A percentile compares a stretch with the other conserved stretches of the same genome.
These are phyloP conservation scores for Rutstroemia sp. DNA, from an alignment of 2,329 filamentous ascomycete genomes.

Conservation along the genomic window DNA sequence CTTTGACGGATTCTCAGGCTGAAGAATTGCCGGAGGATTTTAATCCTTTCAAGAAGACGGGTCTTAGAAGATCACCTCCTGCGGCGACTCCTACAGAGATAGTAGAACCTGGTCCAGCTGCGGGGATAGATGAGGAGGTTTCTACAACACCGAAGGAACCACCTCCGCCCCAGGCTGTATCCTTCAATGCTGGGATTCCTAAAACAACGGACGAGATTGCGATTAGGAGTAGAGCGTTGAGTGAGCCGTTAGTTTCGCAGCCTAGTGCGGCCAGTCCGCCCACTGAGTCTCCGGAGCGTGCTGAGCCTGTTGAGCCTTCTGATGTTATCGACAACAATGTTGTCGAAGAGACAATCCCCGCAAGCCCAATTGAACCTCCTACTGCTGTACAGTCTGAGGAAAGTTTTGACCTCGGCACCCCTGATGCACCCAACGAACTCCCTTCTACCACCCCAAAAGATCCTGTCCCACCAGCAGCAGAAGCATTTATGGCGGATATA, in stretches of 20 bases:
- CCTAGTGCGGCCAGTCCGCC: neutral
- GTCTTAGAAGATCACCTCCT: slow-evolving; percentile 15
- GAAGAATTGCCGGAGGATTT: slow-evolving; percentile 7
- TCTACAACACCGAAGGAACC: slow-evolving; percentile 14
- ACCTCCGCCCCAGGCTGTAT: neutral
- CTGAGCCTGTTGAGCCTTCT: slow-evolving; percentile 6
- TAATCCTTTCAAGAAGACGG: slow-evolving; percentile 12
- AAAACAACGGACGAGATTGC: neutral
- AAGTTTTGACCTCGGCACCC: neutral
- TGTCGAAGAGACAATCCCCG: neutral
- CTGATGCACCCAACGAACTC: neutral
- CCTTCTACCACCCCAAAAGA: slow-evolving; percentile 1
- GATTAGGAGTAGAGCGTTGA: slow-evolving; percentile 2
- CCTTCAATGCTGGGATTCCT: neutral
- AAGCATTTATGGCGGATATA: neutral
- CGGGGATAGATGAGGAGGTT: neutral
- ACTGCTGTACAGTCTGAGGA: neutral
- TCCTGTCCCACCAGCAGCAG: neutral
- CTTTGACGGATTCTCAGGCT: neutral
- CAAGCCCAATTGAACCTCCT: neutral
- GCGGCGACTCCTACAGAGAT: neutral
- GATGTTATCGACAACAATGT: neutral
- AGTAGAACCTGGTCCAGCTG: neutral
- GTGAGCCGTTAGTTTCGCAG: neutral
- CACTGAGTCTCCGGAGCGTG: neutral